These are phyloP conservation scores for Leishmania aethiopica DNA, from an alignment of 208 protist species.

Conservation along the genomic window DNA sequence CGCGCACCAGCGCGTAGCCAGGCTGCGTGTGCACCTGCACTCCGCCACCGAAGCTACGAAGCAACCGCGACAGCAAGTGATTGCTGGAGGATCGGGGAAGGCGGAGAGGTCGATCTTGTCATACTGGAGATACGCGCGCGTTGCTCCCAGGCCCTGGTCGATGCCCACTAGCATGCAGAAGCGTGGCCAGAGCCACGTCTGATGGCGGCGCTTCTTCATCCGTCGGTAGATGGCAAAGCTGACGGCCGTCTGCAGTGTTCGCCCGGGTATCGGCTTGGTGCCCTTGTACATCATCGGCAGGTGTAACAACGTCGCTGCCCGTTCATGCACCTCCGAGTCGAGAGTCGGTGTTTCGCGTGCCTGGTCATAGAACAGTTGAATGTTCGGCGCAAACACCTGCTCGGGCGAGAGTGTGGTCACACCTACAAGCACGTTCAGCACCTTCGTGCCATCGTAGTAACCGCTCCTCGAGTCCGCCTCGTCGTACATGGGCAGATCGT, in stretches of 20 bases:
- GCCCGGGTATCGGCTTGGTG: conserved; percentile 29
- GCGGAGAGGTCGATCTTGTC: conserved; percentile 46
- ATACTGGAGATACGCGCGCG: conserved; percentile 52
- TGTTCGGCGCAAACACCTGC: conserved; percentile 28
- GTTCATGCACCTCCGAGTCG: conserved; percentile 17
- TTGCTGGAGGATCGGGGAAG: conserved; percentile 1
- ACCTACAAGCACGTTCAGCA: conserved; percentile 65
- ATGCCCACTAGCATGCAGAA: conserved; percentile 71
- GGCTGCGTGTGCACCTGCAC: conserved; percentile 42
- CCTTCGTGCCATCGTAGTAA: conserved; percentile 39
- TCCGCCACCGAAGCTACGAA: conserved; percentile 19
- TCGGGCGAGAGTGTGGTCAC: conserved; percentile 55
- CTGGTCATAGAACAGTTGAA: conserved; percentile 39
- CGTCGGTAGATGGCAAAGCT: conserved; percentile 55
- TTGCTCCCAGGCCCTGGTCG: conserved; percentile 14
- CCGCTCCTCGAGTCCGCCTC: conserved; percentile 39
- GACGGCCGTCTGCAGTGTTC: conserved; percentile 55
- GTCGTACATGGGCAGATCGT: conserved; percentile 45
- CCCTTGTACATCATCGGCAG: conserved; percentile 58
- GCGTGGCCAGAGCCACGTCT: conserved; percentile 36
- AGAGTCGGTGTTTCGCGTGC: conserved; percentile 8
- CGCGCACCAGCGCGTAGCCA: conserved; percentile 53
- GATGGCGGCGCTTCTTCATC: conserved; percentile 14
- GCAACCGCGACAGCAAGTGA: neutral
- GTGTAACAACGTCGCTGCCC: conserved; percentile 56